Evolutionary conservation across 2,329 filamentous ascomycete species (phyloP), one percentile per base, ranked within the genome.

Genomic region (Dothidotthia symphoricarpi): DNA sequence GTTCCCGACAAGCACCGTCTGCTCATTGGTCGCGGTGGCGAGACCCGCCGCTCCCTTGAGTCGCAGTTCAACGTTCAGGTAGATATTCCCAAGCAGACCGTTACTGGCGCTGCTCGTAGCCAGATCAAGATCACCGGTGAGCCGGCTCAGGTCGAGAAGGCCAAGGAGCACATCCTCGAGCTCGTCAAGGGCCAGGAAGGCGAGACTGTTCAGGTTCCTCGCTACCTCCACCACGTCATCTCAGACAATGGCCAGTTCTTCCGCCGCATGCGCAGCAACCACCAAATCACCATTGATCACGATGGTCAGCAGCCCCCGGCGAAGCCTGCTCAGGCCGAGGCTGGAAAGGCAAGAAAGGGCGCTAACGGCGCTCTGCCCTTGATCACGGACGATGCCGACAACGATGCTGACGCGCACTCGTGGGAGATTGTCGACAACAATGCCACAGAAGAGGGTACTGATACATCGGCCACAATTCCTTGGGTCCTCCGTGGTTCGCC

Each of bases 231-330:
- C 72, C 88, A 97, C 64, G 71, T 77, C 43, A 78, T 98, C 52
- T 80, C 87, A 35, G 91, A 95, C 64, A 90, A 91, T 49, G 93
- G 91, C 1, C 84, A 89, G 55, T 86, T 97, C 72, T 96, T 97
- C 85, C 87, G 91, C 51, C 85, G 82, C 57, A 81, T 98, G 28
- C 83, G 86, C 49, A 90, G 82, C 67, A 86, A 96, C 60, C 78
- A 87, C 69, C 84, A 87, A 53, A 88, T 98, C 51, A 93, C 85
- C 1, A 86, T 98, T 36, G 90, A 97, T 66, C 93, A 97, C 63
- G 86, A 82, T 38, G 89, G 90, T 29, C 82, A 93, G 43, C 73
- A 84, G 39, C 73, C 86, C 3, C 93, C 93, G 5, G 65, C 82
- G 26, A 89, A 84, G 70, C 78, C 85, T 69, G 78, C 28, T 56